Conservation (phyloP, 78 protist genomes). For the Emiliania huxleyi region DNA sequence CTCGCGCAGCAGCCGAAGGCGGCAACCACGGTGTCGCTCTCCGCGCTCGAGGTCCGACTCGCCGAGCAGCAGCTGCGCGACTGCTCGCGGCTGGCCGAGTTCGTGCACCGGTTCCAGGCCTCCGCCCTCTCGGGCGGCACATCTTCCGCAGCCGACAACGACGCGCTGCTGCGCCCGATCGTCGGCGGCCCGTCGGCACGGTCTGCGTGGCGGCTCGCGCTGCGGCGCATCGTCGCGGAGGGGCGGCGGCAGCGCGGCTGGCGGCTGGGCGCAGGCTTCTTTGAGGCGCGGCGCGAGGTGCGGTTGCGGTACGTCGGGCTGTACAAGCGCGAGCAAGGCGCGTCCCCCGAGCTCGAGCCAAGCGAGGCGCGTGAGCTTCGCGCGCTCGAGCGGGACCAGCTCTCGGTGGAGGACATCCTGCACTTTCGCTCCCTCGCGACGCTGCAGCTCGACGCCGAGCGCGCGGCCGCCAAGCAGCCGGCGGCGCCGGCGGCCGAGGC, state of each 20-base stretch:
- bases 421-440: not conserved
- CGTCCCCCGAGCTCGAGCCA: not conserved
- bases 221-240: not conserved
- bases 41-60: not conserved
- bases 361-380: not conserved
- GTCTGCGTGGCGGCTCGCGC: not conserved
- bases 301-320: not conserved
- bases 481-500: not conserved
- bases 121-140: not conserved
- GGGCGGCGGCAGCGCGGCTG: not conserved
- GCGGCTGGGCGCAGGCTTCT: not conserved
- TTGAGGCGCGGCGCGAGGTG: not conserved
- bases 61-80: constrained; percentile 17
- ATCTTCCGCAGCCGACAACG: too few species aligned
- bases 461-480: not conserved
- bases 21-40: not conserved
- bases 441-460: not conserved
- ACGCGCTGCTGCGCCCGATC: not conserved
- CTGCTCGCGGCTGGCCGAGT: not conserved
- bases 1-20: too few species aligned
- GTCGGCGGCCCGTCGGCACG: not conserved
- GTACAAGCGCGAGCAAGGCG: not conserved
- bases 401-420: not conserved
- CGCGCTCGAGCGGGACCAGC: not conserved
- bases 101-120: not conserved